Base-by-base conservation (phyloP, 768 basidiomycete genomes). In the Macrocybe gigantea region DNA sequence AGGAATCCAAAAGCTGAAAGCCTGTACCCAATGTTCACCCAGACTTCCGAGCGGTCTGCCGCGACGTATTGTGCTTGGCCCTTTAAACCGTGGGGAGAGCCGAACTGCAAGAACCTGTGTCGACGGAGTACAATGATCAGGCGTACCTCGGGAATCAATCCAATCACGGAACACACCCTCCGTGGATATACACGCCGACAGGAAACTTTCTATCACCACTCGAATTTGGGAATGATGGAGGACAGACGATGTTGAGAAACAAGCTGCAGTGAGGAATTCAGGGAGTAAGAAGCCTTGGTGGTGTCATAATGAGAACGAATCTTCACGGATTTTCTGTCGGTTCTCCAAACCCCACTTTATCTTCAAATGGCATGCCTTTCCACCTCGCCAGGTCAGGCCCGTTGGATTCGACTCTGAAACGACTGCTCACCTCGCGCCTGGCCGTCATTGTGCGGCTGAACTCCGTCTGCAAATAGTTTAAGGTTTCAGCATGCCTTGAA, bases 1-100 rank as follows among this genome's bases (percentile, higher is more conserved):
- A 91, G 66, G 57, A 88, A 91, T 0, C 88, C 88, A 55, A 89
- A 85, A 1, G 76, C 85, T 0, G 85, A 86, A 10, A 90, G 67
- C 14, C 87, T 78, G 59, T 88, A 88, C 33, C 84, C 87, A 9
- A 89, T 75, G 56, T 88, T 85, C 6, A 91, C 80, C 75, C 82
- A 83, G 11, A 91, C 75, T 63, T 88, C 81, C 5, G 75, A 75
- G 14, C 81, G 71, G 51, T 79, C 79, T 11, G 79, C 75, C 9
- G 83, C 71, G 36, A 84, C 69, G 58, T 79, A 83, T 55, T 89
- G 85, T 0, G 84, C 80, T 59, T 87, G 85, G 29, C 70, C 66
- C 32, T 61, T 64, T 7, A 87, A 61, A 0, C 70, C 67, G 49
- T 88, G 86, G 0, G 87, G 86, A 3, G 85, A 87, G 1, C 86